A percentile compares a stretch with the other conserved stretches of the same genome.
Evolutionary conservation across 2,329 filamentous ascomycete genomes (phyloP).

Genomic region (Xylaria sp.): DNA sequence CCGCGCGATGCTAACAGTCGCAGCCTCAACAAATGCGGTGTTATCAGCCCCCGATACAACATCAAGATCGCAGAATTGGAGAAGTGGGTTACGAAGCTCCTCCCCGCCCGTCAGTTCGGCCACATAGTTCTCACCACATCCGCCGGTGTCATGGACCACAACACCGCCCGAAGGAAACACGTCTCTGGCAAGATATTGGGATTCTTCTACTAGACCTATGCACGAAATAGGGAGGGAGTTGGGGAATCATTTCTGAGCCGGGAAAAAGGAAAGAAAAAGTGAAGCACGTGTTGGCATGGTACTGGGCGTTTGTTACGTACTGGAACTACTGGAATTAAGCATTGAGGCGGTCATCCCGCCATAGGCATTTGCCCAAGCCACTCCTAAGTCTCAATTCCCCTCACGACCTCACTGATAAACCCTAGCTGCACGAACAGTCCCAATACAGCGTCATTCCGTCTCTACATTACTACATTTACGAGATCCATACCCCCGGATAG

Average conservation of each 20-base stretch:
- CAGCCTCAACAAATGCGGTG: conserved; percentile 35
- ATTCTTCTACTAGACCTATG: conserved; percentile 32
- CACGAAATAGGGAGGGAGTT: conserved; percentile 26
- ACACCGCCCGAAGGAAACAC: conserved; percentile 34
- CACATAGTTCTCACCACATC: conserved; percentile 35
- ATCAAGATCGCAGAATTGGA: conserved; percentile 30
- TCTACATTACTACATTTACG: not conserved
- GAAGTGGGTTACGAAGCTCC: conserved; percentile 34
- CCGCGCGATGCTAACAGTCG: conserved; percentile 12
- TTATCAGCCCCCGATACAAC: conserved; percentile 36
- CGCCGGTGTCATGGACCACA: conserved; percentile 34
- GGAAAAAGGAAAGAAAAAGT: conserved; percentile 10
- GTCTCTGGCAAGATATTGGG: conserved; percentile 34
- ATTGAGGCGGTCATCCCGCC: conserved; percentile 22
- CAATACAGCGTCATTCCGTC: conserved; percentile 27
- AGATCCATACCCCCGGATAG: not conserved
- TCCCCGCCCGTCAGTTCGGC: conserved; percentile 34
- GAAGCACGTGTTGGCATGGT: conserved; percentile 23
- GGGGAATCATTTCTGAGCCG: conserved; percentile 29
- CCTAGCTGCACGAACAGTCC: conserved; percentile 26
- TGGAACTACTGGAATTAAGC: conserved; percentile 24
- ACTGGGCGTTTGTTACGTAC: conserved; percentile 26
- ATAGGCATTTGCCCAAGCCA: conserved; percentile 9
- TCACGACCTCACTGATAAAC: conserved; percentile 26
- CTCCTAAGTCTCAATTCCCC: conserved; percentile 21